Conservation (phyloP, 495 filamentous ascomycete species). For the Glonium stellatum region DNA sequence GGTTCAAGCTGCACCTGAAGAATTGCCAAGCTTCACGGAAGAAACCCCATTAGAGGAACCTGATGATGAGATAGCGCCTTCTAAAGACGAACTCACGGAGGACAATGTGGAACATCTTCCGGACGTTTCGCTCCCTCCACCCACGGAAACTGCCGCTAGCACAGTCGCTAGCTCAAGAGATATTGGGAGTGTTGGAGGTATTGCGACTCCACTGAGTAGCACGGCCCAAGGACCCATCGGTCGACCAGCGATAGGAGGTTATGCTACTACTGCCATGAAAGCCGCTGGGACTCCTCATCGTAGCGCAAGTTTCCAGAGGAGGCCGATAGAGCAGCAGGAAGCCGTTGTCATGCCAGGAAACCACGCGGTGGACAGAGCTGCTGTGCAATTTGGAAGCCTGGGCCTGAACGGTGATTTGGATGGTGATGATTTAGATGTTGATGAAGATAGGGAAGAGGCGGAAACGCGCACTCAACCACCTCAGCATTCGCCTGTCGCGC, state of each 20-base stretch:
- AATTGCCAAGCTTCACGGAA: slow-evolving; percentile 36
- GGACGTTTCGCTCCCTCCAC: slow-evolving; percentile 65
- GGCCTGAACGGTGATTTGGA: slow-evolving; percentile 64
- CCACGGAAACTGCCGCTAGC: slow-evolving; percentile 81
- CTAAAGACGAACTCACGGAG: slow-evolving; percentile 82
- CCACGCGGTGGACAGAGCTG: slow-evolving; percentile 83
- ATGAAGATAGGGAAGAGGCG: slow-evolving; percentile 88
- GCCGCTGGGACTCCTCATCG: slow-evolving; percentile 55
- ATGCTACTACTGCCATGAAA: slow-evolving; percentile 67
- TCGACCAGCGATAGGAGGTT: slow-evolving; percentile 58
- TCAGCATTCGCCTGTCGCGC: slow-evolving; percentile 84
- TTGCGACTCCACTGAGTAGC: slow-evolving; percentile 52
- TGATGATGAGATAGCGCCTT: slow-evolving; percentile 48
- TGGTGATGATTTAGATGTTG: slow-evolving; percentile 68
- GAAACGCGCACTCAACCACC: slow-evolving; percentile 93
- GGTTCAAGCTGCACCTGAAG: slow-evolving; percentile 24
- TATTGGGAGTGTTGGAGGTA: slow-evolving; percentile 47
- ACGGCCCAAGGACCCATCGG: slow-evolving; percentile 51
- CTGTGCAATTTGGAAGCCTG: slow-evolving; percentile 97
- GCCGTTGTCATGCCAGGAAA: slow-evolving; percentile 99
- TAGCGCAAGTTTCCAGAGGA: slow-evolving; percentile 69
- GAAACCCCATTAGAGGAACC: slow-evolving; percentile 9
- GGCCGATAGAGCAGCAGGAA: slow-evolving; percentile 88
- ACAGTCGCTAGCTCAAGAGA: slow-evolving; percentile 80
- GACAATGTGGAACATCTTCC: slow-evolving; percentile 84